Percentiles rank a stretch among this genome's conserved stretches.
phyloP scores from a whole-genome alignment of 2,329 filamentous ascomycete genomes.

The Monilinia laxa region DNA sequence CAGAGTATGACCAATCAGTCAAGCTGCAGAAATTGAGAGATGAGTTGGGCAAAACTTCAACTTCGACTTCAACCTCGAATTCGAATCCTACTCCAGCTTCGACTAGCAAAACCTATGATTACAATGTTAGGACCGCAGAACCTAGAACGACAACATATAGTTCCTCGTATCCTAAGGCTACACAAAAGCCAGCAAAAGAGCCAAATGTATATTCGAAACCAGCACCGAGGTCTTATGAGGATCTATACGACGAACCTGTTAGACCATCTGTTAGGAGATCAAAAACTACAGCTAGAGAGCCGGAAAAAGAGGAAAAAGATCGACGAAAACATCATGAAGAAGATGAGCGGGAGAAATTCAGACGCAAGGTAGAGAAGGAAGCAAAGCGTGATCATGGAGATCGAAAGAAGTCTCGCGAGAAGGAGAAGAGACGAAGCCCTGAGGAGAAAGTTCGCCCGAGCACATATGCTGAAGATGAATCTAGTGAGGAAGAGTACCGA shows the following conservation, averaged over 20 bases:
- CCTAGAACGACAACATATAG: conserved; percentile 42
- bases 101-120: conserved; percentile 47
- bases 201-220: conserved; percentile 38
- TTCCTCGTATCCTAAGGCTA: conserved; percentile 20
- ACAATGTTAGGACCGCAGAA: conserved; percentile 51
- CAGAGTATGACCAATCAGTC: conserved; percentile 75
- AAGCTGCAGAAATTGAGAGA: conserved; percentile 62
- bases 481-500: conserved; percentile 30
- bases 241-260: conserved; percentile 49
- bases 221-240: conserved; percentile 47
- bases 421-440: conserved; percentile 42
- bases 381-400: conserved; percentile 35
- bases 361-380: conserved; percentile 39
- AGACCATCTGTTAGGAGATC: conserved; percentile 41
- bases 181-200: conserved; percentile 25
- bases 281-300: conserved; percentile 35
- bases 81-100: conserved; percentile 23
- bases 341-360: conserved; percentile 37
- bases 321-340: conserved; percentile 38
- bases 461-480: conserved; percentile 36
- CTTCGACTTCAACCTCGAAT: conserved; percentile 34
- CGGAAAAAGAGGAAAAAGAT: conserved; percentile 38
- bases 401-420: conserved; percentile 42
- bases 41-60: conserved; percentile 41
- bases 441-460: conserved; percentile 37